phyloP scores from a whole-genome alignment of 257 asterid species.

The Capsicum chinense region DNA sequence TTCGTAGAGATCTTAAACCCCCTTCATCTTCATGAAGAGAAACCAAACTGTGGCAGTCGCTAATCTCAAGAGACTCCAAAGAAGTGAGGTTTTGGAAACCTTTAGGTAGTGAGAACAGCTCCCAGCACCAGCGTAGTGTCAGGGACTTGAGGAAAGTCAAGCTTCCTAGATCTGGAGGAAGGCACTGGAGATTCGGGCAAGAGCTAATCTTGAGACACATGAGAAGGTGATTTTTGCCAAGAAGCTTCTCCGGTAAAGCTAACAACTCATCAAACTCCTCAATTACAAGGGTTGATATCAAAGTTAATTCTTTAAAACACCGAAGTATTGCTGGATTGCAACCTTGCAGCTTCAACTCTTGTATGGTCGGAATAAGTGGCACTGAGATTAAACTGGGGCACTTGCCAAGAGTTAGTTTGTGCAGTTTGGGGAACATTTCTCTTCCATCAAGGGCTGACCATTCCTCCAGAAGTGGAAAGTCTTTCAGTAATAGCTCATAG shows the following conservation, averaged over 20 bases:
- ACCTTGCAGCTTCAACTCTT: conserved; percentile 35
- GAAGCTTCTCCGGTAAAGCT: conserved; percentile 27
- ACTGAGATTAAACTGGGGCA: conserved; percentile 33
- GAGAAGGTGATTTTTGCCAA: conserved; percentile 25
- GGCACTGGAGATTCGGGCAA: conserved; percentile 30
- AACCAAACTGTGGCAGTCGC: conserved; percentile 34
- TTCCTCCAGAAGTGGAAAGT: conserved; percentile 32
- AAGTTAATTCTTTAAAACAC: background rate
- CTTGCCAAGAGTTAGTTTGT: conserved; percentile 24
- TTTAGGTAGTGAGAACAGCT: conserved; percentile 24
- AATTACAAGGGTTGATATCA: conserved; percentile 24
- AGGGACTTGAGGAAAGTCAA: conserved; percentile 32
- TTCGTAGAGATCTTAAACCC: conserved; percentile 33
- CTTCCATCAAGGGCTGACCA: conserved; percentile 31
- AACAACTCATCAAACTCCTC: conserved; percentile 25
- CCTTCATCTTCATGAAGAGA: conserved; percentile 28
- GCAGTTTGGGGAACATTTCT: conserved; percentile 34
- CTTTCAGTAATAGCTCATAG: conserved; percentile 31
- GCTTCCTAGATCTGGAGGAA: conserved; percentile 30
- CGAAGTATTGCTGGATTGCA: conserved; percentile 29
- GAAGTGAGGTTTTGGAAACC: conserved; percentile 29
- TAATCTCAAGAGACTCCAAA: conserved; percentile 40
- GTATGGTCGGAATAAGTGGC: conserved; percentile 32
- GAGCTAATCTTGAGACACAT: conserved; percentile 34
- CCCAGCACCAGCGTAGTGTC: conserved; percentile 38